Evolutionary conservation across 352 stramenopile genomes (phyloP).

Genomic region (Globisporangium spinosum): DNA sequence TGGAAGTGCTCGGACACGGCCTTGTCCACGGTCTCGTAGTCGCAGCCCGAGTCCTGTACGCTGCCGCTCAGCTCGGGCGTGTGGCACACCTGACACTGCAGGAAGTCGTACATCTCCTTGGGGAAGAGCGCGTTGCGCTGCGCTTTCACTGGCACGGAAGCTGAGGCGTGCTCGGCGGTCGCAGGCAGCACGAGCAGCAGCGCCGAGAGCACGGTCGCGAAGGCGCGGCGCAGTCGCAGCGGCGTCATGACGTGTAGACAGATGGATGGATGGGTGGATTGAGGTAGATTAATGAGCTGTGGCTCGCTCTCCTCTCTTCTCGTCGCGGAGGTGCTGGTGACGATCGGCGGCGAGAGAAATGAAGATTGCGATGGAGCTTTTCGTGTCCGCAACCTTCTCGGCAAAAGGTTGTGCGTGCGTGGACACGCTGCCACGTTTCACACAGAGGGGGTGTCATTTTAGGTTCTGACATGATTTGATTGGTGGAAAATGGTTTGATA

Average conservation of each 20-base stretch:
- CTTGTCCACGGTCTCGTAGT: conserved; percentile 85
- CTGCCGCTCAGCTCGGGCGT: conserved; percentile 78
- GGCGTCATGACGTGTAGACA: not conserved
- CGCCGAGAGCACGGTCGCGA: conserved; percentile 3
- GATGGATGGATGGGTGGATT: not conserved
- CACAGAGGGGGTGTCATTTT: conserved; percentile 3
- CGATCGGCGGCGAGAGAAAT: conserved; percentile 7
- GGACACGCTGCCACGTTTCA: conserved; percentile 8
- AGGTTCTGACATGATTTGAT: not conserved
- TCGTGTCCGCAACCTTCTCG: not conserved
- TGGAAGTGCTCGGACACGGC: conserved; percentile 81
- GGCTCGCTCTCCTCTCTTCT: not conserved
- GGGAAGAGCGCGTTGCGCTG: conserved; percentile 33
- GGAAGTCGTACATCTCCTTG: conserved; percentile 69
- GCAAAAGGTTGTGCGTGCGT: not conserved
- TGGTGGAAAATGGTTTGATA: not conserved
- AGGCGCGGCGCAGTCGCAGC: conserved; percentile 6
- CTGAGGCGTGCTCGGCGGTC: not conserved
- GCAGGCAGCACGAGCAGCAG: conserved; percentile 5
- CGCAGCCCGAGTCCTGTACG: conserved; percentile 79
- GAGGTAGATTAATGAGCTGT: not conserved
- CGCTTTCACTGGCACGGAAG: not conserved
- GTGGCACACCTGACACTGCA: conserved; percentile 80
- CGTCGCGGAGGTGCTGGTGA: not conserved
- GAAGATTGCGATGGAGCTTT: conserved; percentile 4